Base-by-base conservation (phyloP, 192 early-diverging fungal species). In the Linnemannia zychae region DNA sequence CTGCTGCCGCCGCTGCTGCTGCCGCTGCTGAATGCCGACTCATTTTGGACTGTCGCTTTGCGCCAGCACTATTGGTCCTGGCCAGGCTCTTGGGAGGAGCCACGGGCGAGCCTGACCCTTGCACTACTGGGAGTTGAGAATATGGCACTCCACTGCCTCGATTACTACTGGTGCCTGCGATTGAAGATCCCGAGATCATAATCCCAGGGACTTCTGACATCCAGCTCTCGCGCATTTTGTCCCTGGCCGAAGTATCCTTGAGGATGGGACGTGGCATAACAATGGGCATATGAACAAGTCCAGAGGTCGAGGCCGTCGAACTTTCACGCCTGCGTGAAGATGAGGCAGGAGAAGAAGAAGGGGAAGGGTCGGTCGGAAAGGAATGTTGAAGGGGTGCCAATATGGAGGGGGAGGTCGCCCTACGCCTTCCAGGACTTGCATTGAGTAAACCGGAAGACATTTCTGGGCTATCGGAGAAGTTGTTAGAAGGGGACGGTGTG, bases 51-150 rank as follows among this genome's bases (percentile, higher is more conserved):
- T 76, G 83, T 20, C 78, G 67, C 67, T 79, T 85, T 6, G 67
- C 67, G 0, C 57, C 28, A 13, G 72, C 66, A 60, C 83, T 85
- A 65, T 79, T 85, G 33, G 28, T 37, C 33, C 83, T 71, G 37
- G 83, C 83, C 12, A 85, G 53, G 40, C 83, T 85, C 72, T 85
- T 85, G 38, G 77, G 83, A 15, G 83, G 83, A 11, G 83, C 63
- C 7, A 76, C 67, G 13, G 81, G 76, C 24, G 71, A 50, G 36
- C 67, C 36, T 24, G 72, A 31, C 38, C 34, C n/a, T 71, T 68
- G 48, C n/a, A 40, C 24, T 17, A 71, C 12, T 4, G 69, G 65
- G 53, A 38, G 53, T 40, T 22, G 60, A 47, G 20, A 57, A 36
- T 36, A 31, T 7, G 28, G 18, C 15, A 44, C 47, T 18, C 65